Evolutionary conservation across 257 asterid genomes (phyloP).

Genomic region (Solanum medicagineum): DNA sequence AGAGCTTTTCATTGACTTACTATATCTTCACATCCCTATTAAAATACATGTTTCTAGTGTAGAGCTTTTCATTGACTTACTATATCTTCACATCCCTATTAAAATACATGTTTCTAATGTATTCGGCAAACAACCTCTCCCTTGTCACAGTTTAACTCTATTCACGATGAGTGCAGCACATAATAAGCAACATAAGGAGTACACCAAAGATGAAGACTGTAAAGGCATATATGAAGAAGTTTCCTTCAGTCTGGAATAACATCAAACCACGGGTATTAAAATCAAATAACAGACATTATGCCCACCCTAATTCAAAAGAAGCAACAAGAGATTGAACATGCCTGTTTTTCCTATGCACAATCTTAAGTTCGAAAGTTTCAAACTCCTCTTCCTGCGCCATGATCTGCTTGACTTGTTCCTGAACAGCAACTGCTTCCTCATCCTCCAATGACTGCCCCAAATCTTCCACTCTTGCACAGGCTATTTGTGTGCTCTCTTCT

Average conservation of each 20-base stretch:
- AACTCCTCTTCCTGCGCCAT: slow-evolving; percentile 23
- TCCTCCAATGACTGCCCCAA: slow-evolving; percentile 11
- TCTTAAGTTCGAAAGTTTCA: slow-evolving; percentile 19
- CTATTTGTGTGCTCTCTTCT: background rate
- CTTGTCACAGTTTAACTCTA: background rate
- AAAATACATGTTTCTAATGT: background rate
- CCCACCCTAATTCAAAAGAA: background rate
- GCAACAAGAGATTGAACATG: background rate
- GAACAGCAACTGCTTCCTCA: slow-evolving; percentile 16
- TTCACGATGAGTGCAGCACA: background rate
- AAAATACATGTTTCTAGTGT: no score
- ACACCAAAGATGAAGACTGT: background rate
- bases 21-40: no score
- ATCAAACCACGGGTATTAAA: background rate
- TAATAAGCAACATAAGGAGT: background rate
- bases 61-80: background rate
- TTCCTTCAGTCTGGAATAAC: background rate
- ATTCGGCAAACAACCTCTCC: background rate
- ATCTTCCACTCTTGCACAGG: slow-evolving; percentile 4
- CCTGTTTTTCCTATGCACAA: slow-evolving; percentile 26
- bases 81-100: background rate
- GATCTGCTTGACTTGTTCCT: slow-evolving; percentile 20
- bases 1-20: background rate
- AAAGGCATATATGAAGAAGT: background rate
- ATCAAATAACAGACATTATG: background rate